Evolutionary conservation across 1,284 basidiomycete species (phyloP).

Genomic region (Rhodofomes roseus): DNA sequence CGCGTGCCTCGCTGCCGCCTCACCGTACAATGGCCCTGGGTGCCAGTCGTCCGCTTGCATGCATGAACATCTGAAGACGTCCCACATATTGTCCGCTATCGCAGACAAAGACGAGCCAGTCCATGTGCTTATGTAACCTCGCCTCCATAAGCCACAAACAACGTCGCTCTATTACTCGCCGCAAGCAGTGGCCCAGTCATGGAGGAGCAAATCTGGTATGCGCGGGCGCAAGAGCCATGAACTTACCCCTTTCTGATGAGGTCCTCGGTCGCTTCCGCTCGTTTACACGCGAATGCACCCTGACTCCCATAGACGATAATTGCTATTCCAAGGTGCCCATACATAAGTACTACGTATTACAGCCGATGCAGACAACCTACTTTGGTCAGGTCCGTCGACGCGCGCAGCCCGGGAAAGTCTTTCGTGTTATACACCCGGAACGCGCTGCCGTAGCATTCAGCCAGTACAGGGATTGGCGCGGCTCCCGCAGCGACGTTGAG

Average conservation of each 20-base stretch:
- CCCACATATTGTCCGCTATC: too few relatives aligned
- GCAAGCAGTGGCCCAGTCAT: background rate
- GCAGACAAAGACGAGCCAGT: too few relatives aligned
- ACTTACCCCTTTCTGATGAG: background rate
- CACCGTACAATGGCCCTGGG: too few relatives aligned
- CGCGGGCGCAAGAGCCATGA: background rate
- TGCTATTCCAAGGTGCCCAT: background rate
- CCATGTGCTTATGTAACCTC: too few relatives aligned
- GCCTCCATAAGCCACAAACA: too few relatives aligned
- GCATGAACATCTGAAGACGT: too few relatives aligned
- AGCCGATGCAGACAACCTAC: slow-evolving; percentile 30
- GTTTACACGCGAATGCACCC: slow-evolving; percentile 12
- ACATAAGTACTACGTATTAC: background rate
- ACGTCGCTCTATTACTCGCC: background rate
- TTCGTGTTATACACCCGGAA: slow-evolving; percentile 78
- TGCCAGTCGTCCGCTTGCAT: too few relatives aligned
- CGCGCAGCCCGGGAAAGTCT: slow-evolving; percentile 70
- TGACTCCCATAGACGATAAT: slow-evolving; percentile 7
- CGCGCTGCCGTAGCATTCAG: slow-evolving; percentile 64
- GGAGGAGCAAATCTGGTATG: background rate
- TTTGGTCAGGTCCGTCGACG: slow-evolving; percentile 75
- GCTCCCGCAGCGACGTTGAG: background rate
- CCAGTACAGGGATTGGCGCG: slow-evolving; percentile 18
- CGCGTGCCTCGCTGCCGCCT: too few relatives aligned
- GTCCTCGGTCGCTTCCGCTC: slow-evolving; percentile 12